Percentiles rank a stretch among this genome's conserved stretches.
These are phyloP conservation scores for Marchantia polymorpha DNA, from an alignment of 225 moss, liverwort and hornwort species.

Conservation along the genomic window DNA sequence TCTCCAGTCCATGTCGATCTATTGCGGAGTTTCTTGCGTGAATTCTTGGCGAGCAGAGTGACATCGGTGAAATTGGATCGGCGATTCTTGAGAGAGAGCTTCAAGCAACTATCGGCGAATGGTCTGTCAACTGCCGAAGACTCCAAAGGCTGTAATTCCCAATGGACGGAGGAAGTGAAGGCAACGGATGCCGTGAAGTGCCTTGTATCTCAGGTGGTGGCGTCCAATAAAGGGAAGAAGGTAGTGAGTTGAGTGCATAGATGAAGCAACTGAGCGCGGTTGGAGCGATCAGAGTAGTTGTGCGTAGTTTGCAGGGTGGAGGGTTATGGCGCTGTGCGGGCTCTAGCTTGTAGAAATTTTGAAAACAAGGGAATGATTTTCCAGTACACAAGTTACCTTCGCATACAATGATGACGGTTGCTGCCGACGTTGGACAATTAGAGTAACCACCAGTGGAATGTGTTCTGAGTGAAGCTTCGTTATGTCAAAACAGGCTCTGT, in stretches of 20 bases:
- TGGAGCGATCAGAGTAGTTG: conserved; percentile 72
- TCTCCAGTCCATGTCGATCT: no score
- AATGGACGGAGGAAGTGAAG: conserved; percentile 18
- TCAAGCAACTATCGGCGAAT: background rate
- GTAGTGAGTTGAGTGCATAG: conserved; percentile 38
- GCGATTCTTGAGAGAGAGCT: no score
- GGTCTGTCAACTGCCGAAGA: background rate
- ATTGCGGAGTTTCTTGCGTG: no score
- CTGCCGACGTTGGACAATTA: background rate
- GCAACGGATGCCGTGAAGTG: conserved; percentile 42
- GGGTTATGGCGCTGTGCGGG: conserved; percentile 48
- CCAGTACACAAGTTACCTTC: background rate
- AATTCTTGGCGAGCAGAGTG: no score
- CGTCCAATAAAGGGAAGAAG: conserved; percentile 53
- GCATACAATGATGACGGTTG: background rate
- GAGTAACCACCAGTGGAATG: background rate
- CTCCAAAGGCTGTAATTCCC: conserved; percentile 12
- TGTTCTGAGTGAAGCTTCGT: background rate
- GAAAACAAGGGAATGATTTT: background rate
- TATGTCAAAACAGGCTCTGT: background rate
- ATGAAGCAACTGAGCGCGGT: conserved; percentile 65
- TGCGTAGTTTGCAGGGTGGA: conserved; percentile 69
- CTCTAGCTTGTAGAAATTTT: background rate
- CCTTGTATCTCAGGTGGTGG: conserved; percentile 58
- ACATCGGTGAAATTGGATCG: no score